These are phyloP conservation scores for Saccharomycopsis capsularis DNA, from an alignment of 805 yeast genomes.

Conservation along the genomic window DNA sequence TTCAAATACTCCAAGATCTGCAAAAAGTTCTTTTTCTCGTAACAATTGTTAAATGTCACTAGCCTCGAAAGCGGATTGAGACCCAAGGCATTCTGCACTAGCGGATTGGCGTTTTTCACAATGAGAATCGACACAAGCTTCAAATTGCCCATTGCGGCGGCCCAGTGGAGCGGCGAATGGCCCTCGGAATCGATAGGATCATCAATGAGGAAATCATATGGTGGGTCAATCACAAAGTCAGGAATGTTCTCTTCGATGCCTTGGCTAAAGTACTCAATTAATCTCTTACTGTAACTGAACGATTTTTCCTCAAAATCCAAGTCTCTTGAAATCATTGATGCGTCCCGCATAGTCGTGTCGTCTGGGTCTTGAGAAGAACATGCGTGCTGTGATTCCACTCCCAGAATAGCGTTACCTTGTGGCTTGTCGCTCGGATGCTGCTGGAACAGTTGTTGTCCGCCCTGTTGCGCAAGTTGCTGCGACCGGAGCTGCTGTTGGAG, in stretches of 20 bases:
- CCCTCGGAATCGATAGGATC: constrained; percentile 74
- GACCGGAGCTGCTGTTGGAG: background rate
- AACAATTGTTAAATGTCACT: constrained; percentile 66
- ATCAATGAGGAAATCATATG: constrained; percentile 56
- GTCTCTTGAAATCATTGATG: background rate
- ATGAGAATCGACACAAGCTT: constrained; percentile 51
- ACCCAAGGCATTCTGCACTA: constrained; percentile 47
- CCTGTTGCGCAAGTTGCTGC: background rate
- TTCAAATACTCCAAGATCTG: constrained; percentile 54
- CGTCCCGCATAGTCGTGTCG: background rate
- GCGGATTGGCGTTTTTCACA: constrained; percentile 52
- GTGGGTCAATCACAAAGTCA: constrained; percentile 44
- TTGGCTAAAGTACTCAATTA: constrained; percentile 18
- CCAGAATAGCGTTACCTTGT: no score
- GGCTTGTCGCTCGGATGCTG: background rate
- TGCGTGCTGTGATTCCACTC: background rate
- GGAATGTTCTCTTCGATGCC: constrained; percentile 27
- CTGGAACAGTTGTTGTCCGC: background rate
- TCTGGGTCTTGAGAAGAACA: background rate
- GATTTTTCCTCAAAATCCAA: background rate
- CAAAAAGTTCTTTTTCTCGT: constrained; percentile 52
- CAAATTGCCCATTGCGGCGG: constrained; percentile 69
- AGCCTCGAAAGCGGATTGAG: constrained; percentile 65
- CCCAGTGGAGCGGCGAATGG: constrained; percentile 81
- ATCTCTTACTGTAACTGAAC: constrained; percentile 7